These are phyloP conservation scores for Spizellomyces punctatus DNA, from an alignment of 192 early-diverging fungal species.

Conservation along the genomic window DNA sequence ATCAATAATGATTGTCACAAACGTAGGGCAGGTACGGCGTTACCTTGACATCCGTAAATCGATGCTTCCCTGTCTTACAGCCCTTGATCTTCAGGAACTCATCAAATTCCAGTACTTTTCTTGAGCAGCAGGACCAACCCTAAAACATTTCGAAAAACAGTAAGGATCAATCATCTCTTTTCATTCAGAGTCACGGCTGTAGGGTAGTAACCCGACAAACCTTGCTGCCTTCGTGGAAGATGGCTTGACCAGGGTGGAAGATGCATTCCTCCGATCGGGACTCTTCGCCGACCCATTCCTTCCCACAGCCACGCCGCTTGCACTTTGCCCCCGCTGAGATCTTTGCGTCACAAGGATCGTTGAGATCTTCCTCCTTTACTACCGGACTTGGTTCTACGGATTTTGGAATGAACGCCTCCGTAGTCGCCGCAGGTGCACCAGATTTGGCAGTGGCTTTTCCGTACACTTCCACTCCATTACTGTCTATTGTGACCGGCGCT, in stretches of 20 bases:
- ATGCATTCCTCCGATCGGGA: constrained; percentile 63
- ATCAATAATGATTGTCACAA: too few species aligned
- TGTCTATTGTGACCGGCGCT: constrained; percentile 20
- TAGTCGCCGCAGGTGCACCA: constrained; percentile 30
- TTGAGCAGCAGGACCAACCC: constrained; percentile 94
- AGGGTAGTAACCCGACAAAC: constrained; percentile 5
- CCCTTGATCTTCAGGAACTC: constrained; percentile 96
- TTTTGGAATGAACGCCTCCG: constrained; percentile 22
- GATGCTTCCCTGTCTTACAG: constrained; percentile 86
- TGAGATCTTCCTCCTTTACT: constrained; percentile 66
- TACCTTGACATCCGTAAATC: constrained; percentile 69
- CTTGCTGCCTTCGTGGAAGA: constrained; percentile 99
- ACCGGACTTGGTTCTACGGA: constrained; percentile 36
- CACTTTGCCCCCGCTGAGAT: constrained; percentile 78
- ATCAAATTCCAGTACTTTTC: constrained; percentile 96
- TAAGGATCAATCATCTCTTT: background rate
- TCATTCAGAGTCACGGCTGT: background rate
- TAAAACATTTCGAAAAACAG: background rate
- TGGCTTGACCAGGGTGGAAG: constrained; percentile 85
- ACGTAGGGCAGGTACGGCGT: too few species aligned
- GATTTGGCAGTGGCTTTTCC: constrained; percentile 29
- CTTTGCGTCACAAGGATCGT: constrained; percentile 74
- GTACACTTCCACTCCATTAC: constrained; percentile 44
- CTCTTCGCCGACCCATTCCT: constrained; percentile 63
- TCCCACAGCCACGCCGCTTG: constrained; percentile 79